Conservation (phyloP, 495 filamentous ascomycete genomes). For the Aspergillus cavernicola region DNA sequence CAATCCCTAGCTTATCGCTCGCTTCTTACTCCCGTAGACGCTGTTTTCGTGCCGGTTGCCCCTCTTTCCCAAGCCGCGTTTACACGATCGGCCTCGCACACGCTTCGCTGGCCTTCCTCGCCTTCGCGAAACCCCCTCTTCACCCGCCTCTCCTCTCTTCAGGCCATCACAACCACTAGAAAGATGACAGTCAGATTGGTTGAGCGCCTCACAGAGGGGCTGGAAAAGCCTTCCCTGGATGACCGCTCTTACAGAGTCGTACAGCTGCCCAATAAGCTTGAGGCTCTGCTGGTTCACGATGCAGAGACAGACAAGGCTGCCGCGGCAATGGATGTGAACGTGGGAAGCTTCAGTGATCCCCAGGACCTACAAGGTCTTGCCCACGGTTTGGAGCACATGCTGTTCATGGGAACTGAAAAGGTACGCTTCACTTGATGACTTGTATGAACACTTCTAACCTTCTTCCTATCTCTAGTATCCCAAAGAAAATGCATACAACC, state of each 20-base stretch:
- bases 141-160: constrained; percentile 10
- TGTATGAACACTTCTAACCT: background rate
- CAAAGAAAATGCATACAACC: constrained; percentile 91
- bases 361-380: constrained; percentile 91
- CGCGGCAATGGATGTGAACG: constrained; percentile 91
- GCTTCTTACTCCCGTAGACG: constrained; percentile 11
- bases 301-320: constrained; percentile 95
- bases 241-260: constrained; percentile 88
- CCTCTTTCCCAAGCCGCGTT: constrained; percentile 18
- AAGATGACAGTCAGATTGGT: constrained; percentile 40
- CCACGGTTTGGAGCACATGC: constrained; percentile 85
- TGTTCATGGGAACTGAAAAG: constrained; percentile 99
- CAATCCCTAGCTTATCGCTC: constrained; percentile 20
- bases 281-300: constrained; percentile 92
- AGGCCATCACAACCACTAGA: constrained; percentile 23
- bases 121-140: background rate
- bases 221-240: constrained; percentile 87
- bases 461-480: constrained; percentile 58
- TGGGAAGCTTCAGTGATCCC: constrained; percentile 89
- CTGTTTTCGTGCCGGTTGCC: constrained; percentile 18
- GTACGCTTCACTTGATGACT: constrained; percentile 36
- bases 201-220: constrained; percentile 68
- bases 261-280: constrained; percentile 80
- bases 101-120: constrained; percentile 7
- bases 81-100: constrained; percentile 13